Base-by-base conservation (phyloP, 306 rosid genomes). In the Prunus campanulata region DNA sequence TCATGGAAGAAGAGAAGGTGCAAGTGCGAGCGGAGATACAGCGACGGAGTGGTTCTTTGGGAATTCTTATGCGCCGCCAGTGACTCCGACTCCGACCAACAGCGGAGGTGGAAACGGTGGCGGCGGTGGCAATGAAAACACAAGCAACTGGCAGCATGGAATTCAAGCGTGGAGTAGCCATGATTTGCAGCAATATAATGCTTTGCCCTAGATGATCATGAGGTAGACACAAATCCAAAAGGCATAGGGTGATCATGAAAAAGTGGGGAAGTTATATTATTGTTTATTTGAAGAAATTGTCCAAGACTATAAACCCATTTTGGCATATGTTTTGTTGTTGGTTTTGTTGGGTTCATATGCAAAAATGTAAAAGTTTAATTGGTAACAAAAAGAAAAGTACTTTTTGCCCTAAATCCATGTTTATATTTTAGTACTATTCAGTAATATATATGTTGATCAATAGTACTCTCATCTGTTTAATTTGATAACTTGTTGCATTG, bases 31-130 rank as follows among this genome's bases (percentile, higher is more conserved):
- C 6, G 39, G 70, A 11, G 90, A 89, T 22, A 49, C 79, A 3
- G 85, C 89, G 2, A 91, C 89, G 0, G 96, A 92, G 83, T 95
- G 98, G 98, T 95, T 92, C 74, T 95, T 95, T 73, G 97, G 97
- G 44, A 86, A 86, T 67, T 86, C 91, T 62, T 86, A 82, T 65
- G 86, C 86, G 14, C 64, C 70, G 24, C 84, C 90, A 0, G 90
- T 86, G 77, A 73, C 85, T 70, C 83, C 86, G 8, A 86, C 89
- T 47, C 84, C 90, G 6, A 77, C 93, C 5, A 81, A 85, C 16
- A 79, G 71, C n/a, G 82, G 83, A 15, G 77, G 85, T 22, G 83
- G 81, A 15, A 74, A 80, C 63, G 86, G 77, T 19, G 77, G 27
- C 0, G 30, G 30, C 9, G 68, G 24, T 0, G 60, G 81, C 59